Percentiles rank a stretch among this genome's conserved stretches.
phyloP scores from a whole-genome alignment of 805 yeast species.

The Torulaspora gathmanii region DNA sequence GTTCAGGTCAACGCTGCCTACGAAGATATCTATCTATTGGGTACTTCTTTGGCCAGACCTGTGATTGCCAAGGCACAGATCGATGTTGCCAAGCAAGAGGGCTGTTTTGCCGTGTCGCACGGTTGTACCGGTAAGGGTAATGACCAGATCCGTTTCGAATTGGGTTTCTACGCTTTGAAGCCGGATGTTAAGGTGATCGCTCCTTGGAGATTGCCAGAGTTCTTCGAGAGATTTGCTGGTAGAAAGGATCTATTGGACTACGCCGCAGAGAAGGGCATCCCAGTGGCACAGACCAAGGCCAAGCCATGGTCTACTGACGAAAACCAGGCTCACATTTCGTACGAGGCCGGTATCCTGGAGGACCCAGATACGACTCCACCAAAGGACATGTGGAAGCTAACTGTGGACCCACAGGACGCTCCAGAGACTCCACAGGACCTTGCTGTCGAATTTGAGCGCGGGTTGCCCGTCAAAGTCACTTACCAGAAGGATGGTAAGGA shows the following conservation, averaged over 20 bases:
- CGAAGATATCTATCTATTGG: constrained; percentile 93
- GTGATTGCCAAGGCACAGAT: constrained; percentile 98
- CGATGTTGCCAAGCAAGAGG: constrained; percentile 92
- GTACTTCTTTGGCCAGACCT: constrained; percentile 98
- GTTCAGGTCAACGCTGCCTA: constrained; percentile 96
- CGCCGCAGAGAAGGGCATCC: constrained; percentile 87
- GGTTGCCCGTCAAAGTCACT: constrained; percentile 78
- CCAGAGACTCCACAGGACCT: constrained; percentile 91
- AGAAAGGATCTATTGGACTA: constrained; percentile 93
- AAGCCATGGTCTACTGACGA: constrained; percentile 99
- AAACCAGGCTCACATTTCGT: constrained; percentile 97
- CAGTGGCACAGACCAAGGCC: constrained; percentile 95
- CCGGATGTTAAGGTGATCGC: constrained; percentile 97
- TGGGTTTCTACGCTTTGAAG: constrained; percentile 94
- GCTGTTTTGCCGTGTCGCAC: constrained; percentile 97
- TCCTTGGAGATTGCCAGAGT: constrained; percentile 98
- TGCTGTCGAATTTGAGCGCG: constrained; percentile 74
- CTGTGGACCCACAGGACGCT: constrained; percentile 92
- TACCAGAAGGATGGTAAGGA: constrained; percentile 52
- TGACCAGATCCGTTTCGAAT: constrained; percentile 97
- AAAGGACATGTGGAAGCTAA: constrained; percentile 99
- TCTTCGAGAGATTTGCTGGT: constrained; percentile 95
- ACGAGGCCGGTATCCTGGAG: constrained; percentile 98
- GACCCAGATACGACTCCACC: constrained; percentile 99
- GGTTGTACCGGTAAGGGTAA: constrained; percentile 99